Percentiles rank a stretch among this genome's conserved stretches.
Conservation (phyloP, 257 asterid genomes). For the Ilex asprella region DNA sequence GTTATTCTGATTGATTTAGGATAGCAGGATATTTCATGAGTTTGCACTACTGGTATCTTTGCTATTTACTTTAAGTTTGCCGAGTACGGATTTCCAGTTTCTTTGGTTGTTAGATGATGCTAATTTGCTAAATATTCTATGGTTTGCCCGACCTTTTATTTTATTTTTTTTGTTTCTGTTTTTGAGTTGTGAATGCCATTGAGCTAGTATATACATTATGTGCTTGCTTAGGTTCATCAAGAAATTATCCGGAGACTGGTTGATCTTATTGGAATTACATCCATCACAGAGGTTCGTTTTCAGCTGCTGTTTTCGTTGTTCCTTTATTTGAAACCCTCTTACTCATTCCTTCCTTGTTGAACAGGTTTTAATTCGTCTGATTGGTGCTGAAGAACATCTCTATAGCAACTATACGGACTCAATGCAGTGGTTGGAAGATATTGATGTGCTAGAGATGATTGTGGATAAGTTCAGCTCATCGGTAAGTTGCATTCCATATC, state of each 20-base stretch:
- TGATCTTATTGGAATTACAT: conserved; percentile 74
- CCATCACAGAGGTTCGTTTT: conserved; percentile 79
- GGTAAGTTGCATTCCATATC: conserved; percentile 47
- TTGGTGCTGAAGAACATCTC: conserved; percentile 73
- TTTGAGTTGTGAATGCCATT: conserved; percentile 4
- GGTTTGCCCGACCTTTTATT: too few relatives aligned
- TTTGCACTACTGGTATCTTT: too few relatives aligned
- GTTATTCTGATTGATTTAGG: too few relatives aligned
- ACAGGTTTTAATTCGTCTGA: conserved; percentile 78
- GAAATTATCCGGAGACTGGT: conserved; percentile 58
- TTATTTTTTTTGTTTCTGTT: too few relatives aligned
- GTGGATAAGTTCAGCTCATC: conserved; percentile 88
- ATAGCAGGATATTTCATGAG: too few relatives aligned
- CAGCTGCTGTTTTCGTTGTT: background rate
- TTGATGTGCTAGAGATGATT: conserved; percentile 76
- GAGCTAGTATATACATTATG: conserved; percentile 14
- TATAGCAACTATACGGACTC: conserved; percentile 56
- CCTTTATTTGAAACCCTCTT: background rate
- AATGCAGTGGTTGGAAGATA: conserved; percentile 81
- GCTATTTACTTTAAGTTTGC: too few relatives aligned
- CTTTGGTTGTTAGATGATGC: too few relatives aligned
- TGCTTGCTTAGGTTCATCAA: conserved; percentile 57
- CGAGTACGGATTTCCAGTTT: too few relatives aligned
- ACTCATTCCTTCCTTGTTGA: conserved; percentile 14
- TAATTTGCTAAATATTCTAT: too few relatives aligned